Conservation (phyloP, 73 alveolate genomes). For the Blepharisma stoltei region DNA sequence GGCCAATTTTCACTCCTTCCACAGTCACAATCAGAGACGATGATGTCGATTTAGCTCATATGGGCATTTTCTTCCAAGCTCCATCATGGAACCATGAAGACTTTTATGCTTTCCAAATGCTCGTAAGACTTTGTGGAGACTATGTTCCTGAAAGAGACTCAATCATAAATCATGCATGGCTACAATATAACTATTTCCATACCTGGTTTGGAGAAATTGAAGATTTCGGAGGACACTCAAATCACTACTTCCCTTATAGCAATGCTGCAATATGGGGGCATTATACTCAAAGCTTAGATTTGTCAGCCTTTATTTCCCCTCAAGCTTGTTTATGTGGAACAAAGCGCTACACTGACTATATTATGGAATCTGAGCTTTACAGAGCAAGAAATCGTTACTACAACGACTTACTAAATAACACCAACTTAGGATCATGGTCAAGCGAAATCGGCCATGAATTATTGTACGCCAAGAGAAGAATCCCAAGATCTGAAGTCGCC, state of each 20-base stretch:
- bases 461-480: not conserved
- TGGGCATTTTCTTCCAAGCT: not conserved
- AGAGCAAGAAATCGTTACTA: not conserved
- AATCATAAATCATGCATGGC: not conserved
- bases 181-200: not conserved
- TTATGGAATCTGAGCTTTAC: not conserved
- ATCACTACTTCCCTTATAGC: not conserved
- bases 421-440: not conserved
- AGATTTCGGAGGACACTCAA: not conserved
- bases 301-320: not conserved
- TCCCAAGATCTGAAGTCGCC: not conserved
- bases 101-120: not conserved
- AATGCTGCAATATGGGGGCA: not conserved
- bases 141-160: slow-evolving; percentile 10
- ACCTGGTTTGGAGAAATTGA: slow-evolving; percentile 4
- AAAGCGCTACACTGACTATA: not conserved
- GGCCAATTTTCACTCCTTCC: not conserved
- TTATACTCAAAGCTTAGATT: not conserved
- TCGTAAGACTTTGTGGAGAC: not conserved
- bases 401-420: not conserved
- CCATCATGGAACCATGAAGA: slow-evolving; percentile 1
- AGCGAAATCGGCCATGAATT: not conserved
- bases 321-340: too few species aligned
- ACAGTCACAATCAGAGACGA: not conserved
- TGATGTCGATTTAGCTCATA: not conserved